Conservation (phyloP, 2,329 filamentous ascomycete genomes). For the Fusarium tjaetaba region DNA sequence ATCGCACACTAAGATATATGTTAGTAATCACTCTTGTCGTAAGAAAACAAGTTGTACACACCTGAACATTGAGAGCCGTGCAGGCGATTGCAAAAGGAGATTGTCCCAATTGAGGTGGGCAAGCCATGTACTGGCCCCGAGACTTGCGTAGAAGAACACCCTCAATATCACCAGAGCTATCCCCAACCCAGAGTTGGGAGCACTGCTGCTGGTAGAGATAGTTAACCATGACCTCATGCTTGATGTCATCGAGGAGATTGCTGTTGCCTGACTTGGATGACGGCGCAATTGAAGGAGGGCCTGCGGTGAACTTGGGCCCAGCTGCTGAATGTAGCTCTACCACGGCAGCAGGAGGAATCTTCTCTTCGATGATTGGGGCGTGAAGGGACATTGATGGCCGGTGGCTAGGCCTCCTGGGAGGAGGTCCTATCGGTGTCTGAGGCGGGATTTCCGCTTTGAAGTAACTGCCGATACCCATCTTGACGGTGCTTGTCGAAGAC, state of each 20-base stretch:
- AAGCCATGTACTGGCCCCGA: conserved; percentile 76
- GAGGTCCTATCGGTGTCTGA: conserved; percentile 25
- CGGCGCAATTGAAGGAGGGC: conserved; percentile 63
- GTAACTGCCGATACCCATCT: conserved; percentile 70
- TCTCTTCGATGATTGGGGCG: conserved; percentile 49
- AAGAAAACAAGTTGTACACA: conserved; percentile 48
- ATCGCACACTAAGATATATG: conserved; percentile 70
- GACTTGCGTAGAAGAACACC: conserved; percentile 77
- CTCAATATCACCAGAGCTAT: conserved; percentile 73
- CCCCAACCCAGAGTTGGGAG: conserved; percentile 76
- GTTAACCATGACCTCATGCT: conserved; percentile 85
- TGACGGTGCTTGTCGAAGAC: conserved; percentile 19
- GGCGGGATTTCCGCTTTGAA: conserved; percentile 61
- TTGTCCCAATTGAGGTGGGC: conserved; percentile 70
- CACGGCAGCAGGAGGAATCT: conserved; percentile 49
- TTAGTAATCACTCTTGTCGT: background rate
- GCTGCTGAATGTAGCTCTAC: conserved; percentile 59
- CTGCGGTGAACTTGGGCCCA: conserved; percentile 59
- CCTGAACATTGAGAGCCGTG: conserved; percentile 76
- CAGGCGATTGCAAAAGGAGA: conserved; percentile 73
- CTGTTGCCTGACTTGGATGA: conserved; percentile 56
- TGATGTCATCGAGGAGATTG: conserved; percentile 74
- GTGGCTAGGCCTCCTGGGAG: conserved; percentile 27
- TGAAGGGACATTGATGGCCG: conserved; percentile 38
- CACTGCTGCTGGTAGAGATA: conserved; percentile 85